These are phyloP conservation scores for Penicillium subrubescens DNA, from an alignment of 495 filamentous ascomycete species.

Conservation along the genomic window DNA sequence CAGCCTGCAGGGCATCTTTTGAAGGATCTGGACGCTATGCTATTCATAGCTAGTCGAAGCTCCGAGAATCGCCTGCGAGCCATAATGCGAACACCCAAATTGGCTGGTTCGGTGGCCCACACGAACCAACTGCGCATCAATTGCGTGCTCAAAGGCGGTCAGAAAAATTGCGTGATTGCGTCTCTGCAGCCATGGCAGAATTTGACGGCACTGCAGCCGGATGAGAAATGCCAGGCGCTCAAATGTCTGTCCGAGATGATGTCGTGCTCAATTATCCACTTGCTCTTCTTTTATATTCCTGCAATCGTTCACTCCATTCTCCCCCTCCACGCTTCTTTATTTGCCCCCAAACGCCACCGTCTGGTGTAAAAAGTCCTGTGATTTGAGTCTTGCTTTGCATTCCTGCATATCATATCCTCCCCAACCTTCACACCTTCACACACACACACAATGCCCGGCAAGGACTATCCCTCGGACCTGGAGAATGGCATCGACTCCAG, in stretches of 20 bases:
- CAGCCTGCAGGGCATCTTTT: conserved; percentile 13
- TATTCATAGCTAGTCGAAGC: neutral
- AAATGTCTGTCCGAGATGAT: conserved; percentile 24
- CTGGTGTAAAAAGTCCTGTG: conserved; percentile 12
- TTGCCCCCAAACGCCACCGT: conserved; percentile 10
- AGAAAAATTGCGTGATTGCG: conserved; percentile 38
- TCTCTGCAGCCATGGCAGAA: conserved; percentile 32
- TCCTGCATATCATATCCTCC: conserved; percentile 9
- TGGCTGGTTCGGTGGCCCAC: conserved; percentile 18
- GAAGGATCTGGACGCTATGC: neutral
- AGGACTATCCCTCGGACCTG: conserved; percentile 43
- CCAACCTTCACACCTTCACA: conserved; percentile 13
- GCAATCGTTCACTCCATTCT: conserved; percentile 30
- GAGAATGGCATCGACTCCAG: conserved; percentile 39
- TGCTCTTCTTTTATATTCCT: conserved; percentile 35
- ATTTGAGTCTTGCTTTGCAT: neutral
- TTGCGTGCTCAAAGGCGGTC: conserved; percentile 51
- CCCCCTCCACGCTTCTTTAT: conserved; percentile 22
- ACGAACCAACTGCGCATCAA: conserved; percentile 36
- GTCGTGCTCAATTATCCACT: conserved; percentile 38
- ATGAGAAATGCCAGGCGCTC: conserved; percentile 30
- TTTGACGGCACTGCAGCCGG: conserved; percentile 28
- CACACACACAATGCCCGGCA: conserved; percentile 42
- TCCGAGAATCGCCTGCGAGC: conserved; percentile 5
- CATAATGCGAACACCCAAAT: neutral